Percentiles rank a stretch among this genome's conserved stretches.
These are phyloP conservation scores for Coemansia sp. DNA, from an alignment of 192 early-diverging fungal species.

Conservation along the genomic window DNA sequence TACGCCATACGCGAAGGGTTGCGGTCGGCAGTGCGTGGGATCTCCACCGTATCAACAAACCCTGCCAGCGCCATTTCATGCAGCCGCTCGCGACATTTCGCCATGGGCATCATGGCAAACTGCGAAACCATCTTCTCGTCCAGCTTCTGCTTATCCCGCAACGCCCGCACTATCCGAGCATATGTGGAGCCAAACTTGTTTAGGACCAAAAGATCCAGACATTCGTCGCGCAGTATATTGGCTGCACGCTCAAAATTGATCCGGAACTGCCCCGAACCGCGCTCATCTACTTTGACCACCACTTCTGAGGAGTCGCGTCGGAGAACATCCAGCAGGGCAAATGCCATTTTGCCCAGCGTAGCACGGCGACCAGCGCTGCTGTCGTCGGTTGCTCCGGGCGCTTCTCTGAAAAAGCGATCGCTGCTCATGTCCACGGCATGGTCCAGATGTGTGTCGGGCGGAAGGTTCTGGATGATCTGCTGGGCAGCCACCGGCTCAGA, in stretches of 20 bases:
- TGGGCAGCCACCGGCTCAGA: slow-evolving; percentile 49
- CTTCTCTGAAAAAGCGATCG: slow-evolving; percentile 33
- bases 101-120: slow-evolving; percentile 65
- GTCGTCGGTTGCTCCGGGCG: slow-evolving; percentile 6
- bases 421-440: slow-evolving; percentile 41
- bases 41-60: slow-evolving; percentile 59
- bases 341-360: slow-evolving; percentile 42
- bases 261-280: slow-evolving; percentile 60
- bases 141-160: slow-evolving; percentile 71
- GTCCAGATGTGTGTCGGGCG: slow-evolving; percentile 33
- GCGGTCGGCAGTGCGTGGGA: slow-evolving; percentile 69
- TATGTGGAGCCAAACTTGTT: slow-evolving; percentile 61
- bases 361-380: slow-evolving; percentile 3
- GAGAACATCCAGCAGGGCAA: slow-evolving; percentile 63
- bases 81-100: slow-evolving; percentile 62
- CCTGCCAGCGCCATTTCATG: slow-evolving; percentile 56
- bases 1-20: slow-evolving; percentile 72
- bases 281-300: slow-evolving; percentile 57
- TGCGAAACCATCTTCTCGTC: slow-evolving; percentile 70
- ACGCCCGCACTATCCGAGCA: slow-evolving; percentile 62
- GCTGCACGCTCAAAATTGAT: slow-evolving; percentile 60
- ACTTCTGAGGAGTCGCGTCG: slow-evolving; percentile 55
- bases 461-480: slow-evolving; percentile 55
- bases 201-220: slow-evolving; percentile 58
- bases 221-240: slow-evolving; percentile 53